phyloP scores from a whole-genome alignment of 495 filamentous ascomycete genomes.

The Penicillium chermesinum region DNA sequence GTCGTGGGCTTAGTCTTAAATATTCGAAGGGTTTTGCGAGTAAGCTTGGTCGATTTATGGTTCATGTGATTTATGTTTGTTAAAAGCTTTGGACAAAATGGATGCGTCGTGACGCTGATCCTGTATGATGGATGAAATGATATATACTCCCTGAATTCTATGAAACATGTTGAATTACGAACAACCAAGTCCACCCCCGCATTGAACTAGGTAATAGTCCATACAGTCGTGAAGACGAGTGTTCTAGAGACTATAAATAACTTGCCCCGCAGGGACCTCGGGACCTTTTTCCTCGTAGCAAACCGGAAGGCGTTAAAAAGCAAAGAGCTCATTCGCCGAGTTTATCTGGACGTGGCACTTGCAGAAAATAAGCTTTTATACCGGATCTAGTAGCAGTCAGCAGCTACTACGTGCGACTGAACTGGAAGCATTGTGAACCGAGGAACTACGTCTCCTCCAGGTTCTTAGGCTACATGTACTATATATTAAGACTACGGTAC shows the following conservation, averaged over 20 bases:
- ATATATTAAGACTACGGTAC: neutral
- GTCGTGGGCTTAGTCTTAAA: constrained; percentile 61
- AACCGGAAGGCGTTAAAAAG: too few species aligned
- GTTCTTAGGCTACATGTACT: too few species aligned
- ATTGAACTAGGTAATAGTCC: too few species aligned
- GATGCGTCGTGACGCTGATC: constrained; percentile 18
- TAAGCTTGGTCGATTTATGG: constrained; percentile 8
- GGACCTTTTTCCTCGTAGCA: neutral
- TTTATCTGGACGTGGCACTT: too few species aligned
- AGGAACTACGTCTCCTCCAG: too few species aligned
- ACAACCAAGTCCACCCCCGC: too few species aligned
- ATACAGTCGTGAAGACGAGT: too few species aligned
- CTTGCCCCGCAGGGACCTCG: neutral
- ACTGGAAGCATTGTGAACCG: too few species aligned
- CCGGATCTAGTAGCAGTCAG: too few species aligned
- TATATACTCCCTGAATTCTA: constrained; percentile 16
- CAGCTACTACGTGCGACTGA: too few species aligned
- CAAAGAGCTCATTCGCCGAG: neutral
- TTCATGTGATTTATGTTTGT: constrained; percentile 13
- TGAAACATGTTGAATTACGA: constrained; percentile 10
- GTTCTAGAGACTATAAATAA: neutral
- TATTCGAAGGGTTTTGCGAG: neutral
- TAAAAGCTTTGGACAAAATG: constrained; percentile 8
- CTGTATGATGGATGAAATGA: constrained; percentile 26
- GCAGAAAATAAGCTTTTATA: too few species aligned